phyloP scores from a whole-genome alignment of 2,329 filamentous ascomycete species.

The Exutisphaerella laricina region DNA sequence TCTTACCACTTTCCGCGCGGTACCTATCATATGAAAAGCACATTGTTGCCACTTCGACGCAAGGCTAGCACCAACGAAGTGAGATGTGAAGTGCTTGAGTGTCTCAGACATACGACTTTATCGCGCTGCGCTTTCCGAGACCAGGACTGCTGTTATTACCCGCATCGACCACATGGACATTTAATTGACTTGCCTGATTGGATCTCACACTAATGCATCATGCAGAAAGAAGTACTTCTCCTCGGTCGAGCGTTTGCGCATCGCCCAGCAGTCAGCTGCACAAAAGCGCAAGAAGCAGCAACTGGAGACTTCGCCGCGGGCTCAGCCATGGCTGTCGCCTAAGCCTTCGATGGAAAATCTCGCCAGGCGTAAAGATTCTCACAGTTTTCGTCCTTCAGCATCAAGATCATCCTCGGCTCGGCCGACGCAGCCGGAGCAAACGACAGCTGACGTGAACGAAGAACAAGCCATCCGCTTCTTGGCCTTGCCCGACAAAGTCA shows the following conservation, averaged over 20 bases:
- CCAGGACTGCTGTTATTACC: constrained; percentile 8
- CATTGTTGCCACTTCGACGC: constrained; percentile 11
- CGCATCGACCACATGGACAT: constrained; percentile 8
- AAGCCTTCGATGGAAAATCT: constrained; percentile 29
- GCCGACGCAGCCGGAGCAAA: constrained; percentile 12
- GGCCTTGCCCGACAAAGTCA: constrained; percentile 66
- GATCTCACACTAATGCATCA: constrained; percentile 18
- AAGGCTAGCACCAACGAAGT: neutral
- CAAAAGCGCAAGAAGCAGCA: constrained; percentile 27
- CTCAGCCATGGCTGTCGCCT: constrained; percentile 18
- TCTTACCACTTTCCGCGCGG: neutral
- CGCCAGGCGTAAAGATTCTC: constrained; percentile 20
- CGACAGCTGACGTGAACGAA: constrained; percentile 26
- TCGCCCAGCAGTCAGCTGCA: constrained; percentile 49
- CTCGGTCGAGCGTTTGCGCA: constrained; percentile 62
- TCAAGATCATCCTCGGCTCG: neutral
- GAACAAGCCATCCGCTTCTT: constrained; percentile 53
- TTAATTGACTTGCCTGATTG: constrained; percentile 1
- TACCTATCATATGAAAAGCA: constrained; percentile 3
- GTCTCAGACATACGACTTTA: neutral
- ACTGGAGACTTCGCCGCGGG: neutral
- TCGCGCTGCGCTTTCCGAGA: constrained; percentile 8
- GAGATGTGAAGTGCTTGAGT: constrained; percentile 1
- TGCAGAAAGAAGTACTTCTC: constrained; percentile 63
- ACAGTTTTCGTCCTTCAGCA: constrained; percentile 11